Evolutionary conservation across 257 asterid species (phyloP), one percentile per base, ranked within the genome.

Genomic region (Solanum habrochaites): DNA sequence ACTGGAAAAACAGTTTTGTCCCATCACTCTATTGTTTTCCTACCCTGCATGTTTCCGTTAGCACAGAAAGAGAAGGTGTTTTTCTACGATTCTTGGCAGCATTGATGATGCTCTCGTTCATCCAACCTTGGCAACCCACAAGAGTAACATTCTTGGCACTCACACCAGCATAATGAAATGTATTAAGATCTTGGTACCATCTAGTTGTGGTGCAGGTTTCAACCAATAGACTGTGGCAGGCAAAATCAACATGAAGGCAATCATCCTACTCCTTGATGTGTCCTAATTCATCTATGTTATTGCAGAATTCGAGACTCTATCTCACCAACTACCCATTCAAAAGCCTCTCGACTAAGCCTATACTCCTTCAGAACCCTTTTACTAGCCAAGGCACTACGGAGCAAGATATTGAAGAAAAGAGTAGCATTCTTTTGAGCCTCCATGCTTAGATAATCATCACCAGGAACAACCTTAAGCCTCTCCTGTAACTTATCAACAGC

Each of bases 381-480:
- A 88, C 99, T 97, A 8, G 99, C 99, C 87, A 97, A 91, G 87
- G 97, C 94, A 92, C 99, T 95, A 83, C 99, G 99, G 85, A 97
- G 98, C 85, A 97, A 89, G 88, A 97, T 97, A 88, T 95, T 95
- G 87, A 97, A 97, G 96, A 97, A 96, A 85, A 97, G 98, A 56
- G 99, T 97, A 74, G 99, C 98, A 89, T 97, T 97, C 91, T 97
- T 97, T 88, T 97, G 99, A 87, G 99, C 99, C 85, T 97, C 99
- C 93, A 89, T 93, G 88, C 99, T 97, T 89, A 97, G 93, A 90
- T 96, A 97, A 92, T 97, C 99, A 88, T 97, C 99, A 73, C 99
- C 99, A 64, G 94, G 98, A n/a, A 97, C 99, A 78, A 97, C 99
- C 92, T 96, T 97, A 71, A 97, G 98, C 91, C 98, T 92, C 88